phyloP scores from a whole-genome alignment of 2,329 filamentous ascomycete genomes.

The Dactylella cylindrospora region DNA sequence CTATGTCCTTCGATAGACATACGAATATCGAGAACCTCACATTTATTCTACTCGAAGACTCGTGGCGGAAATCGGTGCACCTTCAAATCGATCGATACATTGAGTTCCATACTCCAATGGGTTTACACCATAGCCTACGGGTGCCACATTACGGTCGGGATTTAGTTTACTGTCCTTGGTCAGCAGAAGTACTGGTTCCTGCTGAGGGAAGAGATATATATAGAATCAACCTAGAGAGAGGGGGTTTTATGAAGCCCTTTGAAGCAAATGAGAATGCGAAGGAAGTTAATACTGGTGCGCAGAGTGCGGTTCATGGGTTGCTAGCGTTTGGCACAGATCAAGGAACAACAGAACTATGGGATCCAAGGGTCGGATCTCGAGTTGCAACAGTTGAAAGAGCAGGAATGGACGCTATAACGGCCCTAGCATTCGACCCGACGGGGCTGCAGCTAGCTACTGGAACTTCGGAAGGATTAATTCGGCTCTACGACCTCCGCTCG shows the following conservation, averaged over 20 bases:
- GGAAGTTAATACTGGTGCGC: constrained; percentile 84
- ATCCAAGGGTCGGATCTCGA: constrained; percentile 77
- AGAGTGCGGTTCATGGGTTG: constrained; percentile 85
- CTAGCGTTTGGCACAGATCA: constrained; percentile 90
- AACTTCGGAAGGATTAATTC: constrained; percentile 81
- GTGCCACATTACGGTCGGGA: constrained; percentile 92
- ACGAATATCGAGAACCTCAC: constrained; percentile 89
- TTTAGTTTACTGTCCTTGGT: constrained; percentile 76
- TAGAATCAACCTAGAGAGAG: constrained; percentile 84
- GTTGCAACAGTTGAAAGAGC: constrained; percentile 59
- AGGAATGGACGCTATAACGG: constrained; percentile 58
- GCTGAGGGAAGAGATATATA: constrained; percentile 93
- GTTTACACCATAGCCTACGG: constrained; percentile 83
- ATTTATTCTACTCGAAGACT: constrained; percentile 81
- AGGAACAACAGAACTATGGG: constrained; percentile 97
- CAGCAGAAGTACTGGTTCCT: constrained; percentile 82
- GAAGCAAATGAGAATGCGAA: constrained; percentile 83
- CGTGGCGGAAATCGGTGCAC: constrained; percentile 93
- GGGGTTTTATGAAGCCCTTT: constrained; percentile 91
- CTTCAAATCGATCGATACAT: constrained; percentile 87
- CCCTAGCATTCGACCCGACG: constrained; percentile 79
- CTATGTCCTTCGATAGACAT: constrained; percentile 89
- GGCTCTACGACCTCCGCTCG: constrained; percentile 88
- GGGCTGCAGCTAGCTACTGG: constrained; percentile 84
- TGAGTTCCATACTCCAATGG: constrained; percentile 87